Percentiles rank a stretch among this genome's conserved stretches.
These are phyloP conservation scores for Erigeron canadensis DNA, from an alignment of 129 eudicot species.

Conservation along the genomic window DNA sequence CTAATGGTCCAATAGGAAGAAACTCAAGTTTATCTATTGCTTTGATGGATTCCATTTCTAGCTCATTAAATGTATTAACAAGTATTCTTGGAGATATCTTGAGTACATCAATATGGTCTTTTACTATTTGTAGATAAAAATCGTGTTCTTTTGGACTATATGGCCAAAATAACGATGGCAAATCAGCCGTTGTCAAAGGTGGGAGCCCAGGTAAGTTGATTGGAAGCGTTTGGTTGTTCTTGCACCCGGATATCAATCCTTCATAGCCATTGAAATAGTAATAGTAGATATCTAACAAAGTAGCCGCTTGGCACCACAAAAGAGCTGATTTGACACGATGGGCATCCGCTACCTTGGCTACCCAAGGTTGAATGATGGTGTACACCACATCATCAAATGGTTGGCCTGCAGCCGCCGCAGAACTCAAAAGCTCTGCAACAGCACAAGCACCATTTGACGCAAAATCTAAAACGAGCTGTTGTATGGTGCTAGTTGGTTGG, in stretches of 20 bases:
- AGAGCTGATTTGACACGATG: not conserved
- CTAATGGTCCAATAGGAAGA: constrained; percentile 6
- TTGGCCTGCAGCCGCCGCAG: not conserved
- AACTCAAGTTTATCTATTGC: not conserved
- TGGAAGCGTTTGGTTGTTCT: not conserved
- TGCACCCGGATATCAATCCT: not conserved
- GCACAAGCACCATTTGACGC: not conserved
- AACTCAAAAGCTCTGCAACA: not conserved
- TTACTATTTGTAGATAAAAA: not conserved
- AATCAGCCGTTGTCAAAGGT: not conserved
- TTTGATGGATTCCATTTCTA: constrained; percentile 5
- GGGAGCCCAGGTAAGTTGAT: constrained; percentile 4
- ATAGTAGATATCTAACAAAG: constrained; percentile 1
- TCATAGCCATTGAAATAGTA: constrained; percentile 3
- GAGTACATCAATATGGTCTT: constrained; percentile 17
- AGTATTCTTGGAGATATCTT: constrained; percentile 4
- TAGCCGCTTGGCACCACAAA: constrained; percentile 16
- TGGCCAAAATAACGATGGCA: not conserved
- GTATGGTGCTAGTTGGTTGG: not conserved
- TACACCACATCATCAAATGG: constrained; percentile 5
- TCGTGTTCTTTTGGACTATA: not conserved
- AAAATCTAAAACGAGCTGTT: not conserved
- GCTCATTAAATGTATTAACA: not conserved
- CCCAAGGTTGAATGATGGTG: constrained; percentile 8
- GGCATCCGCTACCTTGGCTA: not conserved